A percentile compares a stretch with the other conserved stretches of the same genome.
These are phyloP conservation scores for Moniliophthora roreri DNA, from an alignment of 1,284 basidiomycete species.

Conservation along the genomic window DNA sequence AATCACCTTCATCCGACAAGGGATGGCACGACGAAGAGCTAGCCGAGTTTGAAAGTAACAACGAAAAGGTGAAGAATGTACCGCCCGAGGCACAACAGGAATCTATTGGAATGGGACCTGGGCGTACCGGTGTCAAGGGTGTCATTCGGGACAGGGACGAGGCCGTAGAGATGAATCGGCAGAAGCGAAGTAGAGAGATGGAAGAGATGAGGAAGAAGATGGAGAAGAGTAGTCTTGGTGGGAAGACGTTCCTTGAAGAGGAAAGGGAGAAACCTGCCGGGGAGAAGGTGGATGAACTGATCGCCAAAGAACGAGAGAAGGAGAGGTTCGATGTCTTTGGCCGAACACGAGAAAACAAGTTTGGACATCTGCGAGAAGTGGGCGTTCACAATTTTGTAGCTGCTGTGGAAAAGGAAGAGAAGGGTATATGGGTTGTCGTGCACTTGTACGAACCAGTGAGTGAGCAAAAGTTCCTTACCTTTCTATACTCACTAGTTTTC, in stretches of 20 bases:
- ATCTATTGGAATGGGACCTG: constrained; percentile 80
- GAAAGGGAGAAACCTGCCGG: constrained; percentile 54
- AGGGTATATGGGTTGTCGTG: constrained; percentile 73
- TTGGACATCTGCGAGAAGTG: constrained; percentile 83
- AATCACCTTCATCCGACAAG: constrained; percentile 39
- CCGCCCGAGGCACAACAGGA: constrained; percentile 27
- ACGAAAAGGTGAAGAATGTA: constrained; percentile 41
- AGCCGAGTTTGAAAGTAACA: constrained; percentile 32
- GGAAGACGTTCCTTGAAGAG: constrained; percentile 31
- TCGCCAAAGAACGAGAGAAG: constrained; percentile 38
- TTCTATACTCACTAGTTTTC: constrained; percentile 2
- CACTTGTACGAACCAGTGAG: constrained; percentile 83
- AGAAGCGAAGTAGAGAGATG: constrained; percentile 28
- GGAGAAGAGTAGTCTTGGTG: constrained; percentile 20
- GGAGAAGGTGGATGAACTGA: constrained; percentile 44
- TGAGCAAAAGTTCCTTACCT: constrained; percentile 18
- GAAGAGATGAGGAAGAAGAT: constrained; percentile 18
- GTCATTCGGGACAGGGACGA: constrained; percentile 79
- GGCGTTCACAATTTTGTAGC: constrained; percentile 71
- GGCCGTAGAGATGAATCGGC: constrained; percentile 51
- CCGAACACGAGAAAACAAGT: constrained; percentile 50
- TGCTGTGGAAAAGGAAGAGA: constrained; percentile 75
- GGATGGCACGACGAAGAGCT: constrained; percentile 50
- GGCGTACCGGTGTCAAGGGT: constrained; percentile 81
- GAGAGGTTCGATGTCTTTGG: constrained; percentile 44